Evolutionary conservation across 2,329 filamentous ascomycete species (phyloP).

Genomic region (Aspergillus fijiensis): DNA sequence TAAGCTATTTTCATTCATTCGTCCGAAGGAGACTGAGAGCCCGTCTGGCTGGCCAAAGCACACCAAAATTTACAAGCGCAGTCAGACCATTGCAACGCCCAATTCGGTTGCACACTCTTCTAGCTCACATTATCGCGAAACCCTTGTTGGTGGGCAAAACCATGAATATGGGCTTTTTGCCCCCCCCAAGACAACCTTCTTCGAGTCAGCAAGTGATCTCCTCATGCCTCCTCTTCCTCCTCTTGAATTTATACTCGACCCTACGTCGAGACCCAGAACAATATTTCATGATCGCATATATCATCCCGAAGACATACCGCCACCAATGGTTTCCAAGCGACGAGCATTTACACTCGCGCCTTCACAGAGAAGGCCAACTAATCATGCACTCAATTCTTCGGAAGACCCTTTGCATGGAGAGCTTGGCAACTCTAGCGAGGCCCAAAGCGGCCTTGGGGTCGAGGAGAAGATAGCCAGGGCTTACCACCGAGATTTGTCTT

Average conservation of each 20-base stretch:
- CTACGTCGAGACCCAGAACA: constrained; percentile 74
- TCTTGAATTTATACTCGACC: constrained; percentile 78
- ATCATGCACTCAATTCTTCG: constrained; percentile 3
- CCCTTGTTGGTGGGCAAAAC: constrained; percentile 51
- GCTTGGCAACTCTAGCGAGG: constrained; percentile 16
- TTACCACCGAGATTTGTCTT: constrained; percentile 87
- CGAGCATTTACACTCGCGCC: constrained; percentile 41
- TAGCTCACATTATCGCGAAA: constrained; percentile 13
- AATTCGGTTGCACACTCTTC: constrained; percentile 16
- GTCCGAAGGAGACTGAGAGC: constrained; percentile 54
- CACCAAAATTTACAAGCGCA: constrained; percentile 70
- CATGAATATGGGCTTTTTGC: constrained; percentile 58
- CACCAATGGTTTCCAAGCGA: constrained; percentile 58
- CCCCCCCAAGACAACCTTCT: constrained; percentile 87
- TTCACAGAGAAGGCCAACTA: constrained; percentile 21
- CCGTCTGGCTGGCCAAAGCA: constrained; percentile 45
- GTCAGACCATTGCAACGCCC: constrained; percentile 64
- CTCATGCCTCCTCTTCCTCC: constrained; percentile 86
- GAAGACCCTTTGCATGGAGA: constrained; percentile 14
- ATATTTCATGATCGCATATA: constrained; percentile 98
- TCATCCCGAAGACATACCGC: constrained; percentile 87
- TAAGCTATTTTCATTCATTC: constrained; percentile 73
- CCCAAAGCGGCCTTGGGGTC: constrained; percentile 67
- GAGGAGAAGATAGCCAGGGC: constrained; percentile 97
- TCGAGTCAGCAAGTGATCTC: constrained; percentile 90